Evolutionary conservation across 2,329 filamentous ascomycete genomes (phyloP), one percentile per base, ranked within the genome.

Genomic region (Fusarium acutatum): DNA sequence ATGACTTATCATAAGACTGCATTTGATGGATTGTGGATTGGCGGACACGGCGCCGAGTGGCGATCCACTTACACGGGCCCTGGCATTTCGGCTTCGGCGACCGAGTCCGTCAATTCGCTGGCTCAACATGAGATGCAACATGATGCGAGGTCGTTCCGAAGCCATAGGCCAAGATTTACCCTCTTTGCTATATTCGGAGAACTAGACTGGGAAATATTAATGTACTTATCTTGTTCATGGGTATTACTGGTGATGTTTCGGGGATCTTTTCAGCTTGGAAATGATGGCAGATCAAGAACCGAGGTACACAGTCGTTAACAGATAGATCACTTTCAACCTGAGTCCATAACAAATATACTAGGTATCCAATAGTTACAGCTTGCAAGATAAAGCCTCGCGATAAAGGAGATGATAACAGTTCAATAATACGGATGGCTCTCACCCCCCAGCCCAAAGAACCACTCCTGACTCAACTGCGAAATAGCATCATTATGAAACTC

Each of bases 401-500:
- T 11, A 13, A 40, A n/a, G 20, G 20, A n/a, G 12, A 40, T 13
- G 17, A 46, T 6, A n/a, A 30, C 7, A 38, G 20, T 7, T 53
- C 11, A 73, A 54, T 73, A 73, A 52, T 74, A 73, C 17, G 67
- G 52, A 53, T 69, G 67, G 7, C 56, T 52, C 22, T 74, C 71
- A 46, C 64, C 70, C 2, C 64, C 69, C 40, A 76, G 34, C 3
- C 69, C 71, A 63, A 76, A 73, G 13, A 76, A 76, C 74, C 72
- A 76, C 30, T 71, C 66, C 52, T 73, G 72, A 14, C 69, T 73
- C 9, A 76, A 18, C 56, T 77, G 78, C n/a, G 78, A 79, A 64
- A 74, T 74, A n/a, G 74, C 74, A 65, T 76, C 74, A 28, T 76
- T 76, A 28, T 76, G 74, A 34, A 76, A 76, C 47, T 75, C 74